Conservation (phyloP, 306 rosid genomes). For the Corylus americana region DNA sequence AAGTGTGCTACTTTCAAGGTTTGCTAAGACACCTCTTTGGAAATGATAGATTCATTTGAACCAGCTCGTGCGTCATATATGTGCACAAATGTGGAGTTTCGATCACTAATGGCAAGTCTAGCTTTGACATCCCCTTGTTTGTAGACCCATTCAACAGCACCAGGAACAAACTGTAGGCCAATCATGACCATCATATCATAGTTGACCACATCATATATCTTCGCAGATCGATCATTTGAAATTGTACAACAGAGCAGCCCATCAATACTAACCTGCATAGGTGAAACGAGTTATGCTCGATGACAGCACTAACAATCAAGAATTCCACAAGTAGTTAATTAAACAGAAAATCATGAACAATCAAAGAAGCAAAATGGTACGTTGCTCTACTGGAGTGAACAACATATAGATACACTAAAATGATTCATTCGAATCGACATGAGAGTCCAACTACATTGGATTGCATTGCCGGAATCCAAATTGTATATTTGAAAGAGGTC, state of each 20-base stretch:
- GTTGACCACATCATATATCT: slow-evolving; percentile 95
- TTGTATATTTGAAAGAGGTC: too few relatives aligned
- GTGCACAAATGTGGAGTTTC: slow-evolving; percentile 72
- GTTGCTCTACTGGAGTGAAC: background rate
- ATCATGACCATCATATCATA: slow-evolving; percentile 99
- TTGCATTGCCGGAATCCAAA: too few relatives aligned
- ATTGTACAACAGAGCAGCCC: slow-evolving; percentile 97
- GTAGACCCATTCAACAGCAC: slow-evolving; percentile 98
- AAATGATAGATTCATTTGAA: slow-evolving; percentile 80
- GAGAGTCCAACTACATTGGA: too few relatives aligned
- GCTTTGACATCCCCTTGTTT: slow-evolving; percentile 97
- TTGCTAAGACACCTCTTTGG: slow-evolving; percentile 62
- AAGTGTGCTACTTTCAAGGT: slow-evolving; percentile 11
- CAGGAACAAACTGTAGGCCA: slow-evolving; percentile 68
- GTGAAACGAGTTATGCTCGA: slow-evolving; percentile 70
- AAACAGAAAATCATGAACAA: slow-evolving; percentile 12
- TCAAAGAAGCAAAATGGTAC: background rate
- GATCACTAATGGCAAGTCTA: slow-evolving; percentile 78
- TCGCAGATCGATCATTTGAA: slow-evolving; percentile 81
- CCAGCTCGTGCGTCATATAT: slow-evolving; percentile 89
- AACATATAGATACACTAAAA: background rate
- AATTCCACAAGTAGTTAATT: slow-evolving; percentile 7
- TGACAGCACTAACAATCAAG: slow-evolving; percentile 33
- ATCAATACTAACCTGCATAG: slow-evolving; percentile 91
- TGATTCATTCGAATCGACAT: background rate